A percentile compares a stretch with the other conserved stretches of the same genome.
Conservation (phyloP, 1,284 basidiomycete species). For the Sphaerobolus stellatus region DNA sequence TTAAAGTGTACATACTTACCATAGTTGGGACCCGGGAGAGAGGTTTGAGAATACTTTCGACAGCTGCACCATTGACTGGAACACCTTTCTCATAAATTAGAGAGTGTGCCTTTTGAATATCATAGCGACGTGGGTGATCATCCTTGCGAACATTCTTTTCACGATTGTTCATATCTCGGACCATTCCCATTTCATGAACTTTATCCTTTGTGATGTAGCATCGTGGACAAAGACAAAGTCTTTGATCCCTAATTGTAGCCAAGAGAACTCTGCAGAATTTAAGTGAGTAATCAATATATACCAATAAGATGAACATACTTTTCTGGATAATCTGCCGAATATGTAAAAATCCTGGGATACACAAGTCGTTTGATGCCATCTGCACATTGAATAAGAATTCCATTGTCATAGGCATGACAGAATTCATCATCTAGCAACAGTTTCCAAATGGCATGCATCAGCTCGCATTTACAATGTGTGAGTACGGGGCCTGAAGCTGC, state of each 20-base stretch:
- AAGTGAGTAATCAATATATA: not conserved
- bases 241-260: slow-evolving; percentile 15
- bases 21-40: slow-evolving; percentile 16
- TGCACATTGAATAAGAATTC: not conserved
- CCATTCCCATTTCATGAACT: slow-evolving; percentile 19
- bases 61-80: slow-evolving; percentile 15
- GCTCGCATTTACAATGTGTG: slow-evolving; percentile 24
- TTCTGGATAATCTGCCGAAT: slow-evolving; percentile 31
- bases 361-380: not conserved
- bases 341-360: slow-evolving; percentile 20
- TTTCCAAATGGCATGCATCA: slow-evolving; percentile 26
- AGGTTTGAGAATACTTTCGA: slow-evolving; percentile 12
- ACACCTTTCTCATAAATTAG: slow-evolving; percentile 24
- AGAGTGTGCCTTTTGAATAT: slow-evolving; percentile 13
- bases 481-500: not conserved
- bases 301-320: slow-evolving; percentile 19
- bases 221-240: slow-evolving; percentile 20
- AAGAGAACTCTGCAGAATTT: slow-evolving; percentile 6
- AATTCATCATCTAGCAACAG: slow-evolving; percentile 25
- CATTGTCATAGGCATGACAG: slow-evolving; percentile 12
- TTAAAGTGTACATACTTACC: slow-evolving; percentile 10
- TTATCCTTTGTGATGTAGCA: slow-evolving; percentile 14
- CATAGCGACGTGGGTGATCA: not conserved
- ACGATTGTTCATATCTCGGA: slow-evolving; percentile 14
- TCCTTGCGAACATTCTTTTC: slow-evolving; percentile 6